phyloP scores from a whole-genome alignment of 805 yeast species.

The Candida tibetensis region DNA sequence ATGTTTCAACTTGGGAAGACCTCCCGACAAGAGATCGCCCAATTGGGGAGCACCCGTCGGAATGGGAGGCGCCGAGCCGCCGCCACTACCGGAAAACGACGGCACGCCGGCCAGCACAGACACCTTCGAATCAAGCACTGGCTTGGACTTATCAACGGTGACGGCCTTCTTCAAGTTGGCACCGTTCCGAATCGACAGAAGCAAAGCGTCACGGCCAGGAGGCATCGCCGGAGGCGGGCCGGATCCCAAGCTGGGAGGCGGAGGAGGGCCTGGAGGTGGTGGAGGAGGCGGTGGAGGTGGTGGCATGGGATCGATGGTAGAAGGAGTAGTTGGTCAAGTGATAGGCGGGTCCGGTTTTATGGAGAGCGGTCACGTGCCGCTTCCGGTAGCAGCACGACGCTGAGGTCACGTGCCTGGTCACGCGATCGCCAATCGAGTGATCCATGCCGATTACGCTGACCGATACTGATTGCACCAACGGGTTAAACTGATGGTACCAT shows the following conservation, averaged over 20 bases:
- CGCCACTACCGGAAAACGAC: constrained; percentile 16
- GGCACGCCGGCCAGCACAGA: constrained; percentile 37
- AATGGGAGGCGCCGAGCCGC: constrained; percentile 15
- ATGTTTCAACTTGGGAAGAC: constrained; percentile 66
- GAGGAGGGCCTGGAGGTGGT: constrained; percentile 19
- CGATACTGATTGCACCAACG: too few species aligned
- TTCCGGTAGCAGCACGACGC: too few species aligned
- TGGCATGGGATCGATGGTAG: constrained; percentile 22
- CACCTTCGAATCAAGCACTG: constrained; percentile 48
- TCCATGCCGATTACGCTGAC: too few species aligned
- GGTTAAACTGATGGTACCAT: too few species aligned
- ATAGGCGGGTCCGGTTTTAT: too few species aligned
- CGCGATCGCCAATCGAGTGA: too few species aligned
- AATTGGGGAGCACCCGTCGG: constrained; percentile 44
- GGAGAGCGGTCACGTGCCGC: too few species aligned
- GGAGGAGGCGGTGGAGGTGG: constrained; percentile 38
- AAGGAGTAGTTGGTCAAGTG: too few species aligned
- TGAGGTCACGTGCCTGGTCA: too few species aligned
- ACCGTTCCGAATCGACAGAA: constrained; percentile 78
- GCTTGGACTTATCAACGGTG: constrained; percentile 50
- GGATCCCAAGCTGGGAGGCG: constrained; percentile 27
- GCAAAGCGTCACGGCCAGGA: constrained; percentile 45
- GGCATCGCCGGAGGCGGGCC: constrained; percentile 22
- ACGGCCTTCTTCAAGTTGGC: constrained; percentile 39
- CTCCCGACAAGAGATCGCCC: constrained; percentile 74